Evolutionary conservation across 129 eudicot species (phyloP), one percentile per base, ranked within the genome.

Genomic region (Flaveria ramosissima): DNA sequence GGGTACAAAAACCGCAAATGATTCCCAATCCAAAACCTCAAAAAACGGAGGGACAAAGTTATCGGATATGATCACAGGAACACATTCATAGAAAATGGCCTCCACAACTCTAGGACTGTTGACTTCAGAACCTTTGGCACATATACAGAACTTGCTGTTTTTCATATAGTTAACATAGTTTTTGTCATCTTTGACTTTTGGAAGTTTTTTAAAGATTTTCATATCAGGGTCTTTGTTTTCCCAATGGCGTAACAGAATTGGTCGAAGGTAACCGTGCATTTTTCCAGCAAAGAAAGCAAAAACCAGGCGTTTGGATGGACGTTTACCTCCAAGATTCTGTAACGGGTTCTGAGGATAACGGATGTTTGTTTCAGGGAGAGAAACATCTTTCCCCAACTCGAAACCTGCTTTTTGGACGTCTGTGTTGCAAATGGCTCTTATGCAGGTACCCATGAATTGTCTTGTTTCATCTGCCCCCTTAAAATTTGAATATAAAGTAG

Each of bases 231-330:
- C 92, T 70, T 82, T 85, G 68, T 82, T 78, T 73, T 84, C 77
- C 92, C 92, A 88, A 68, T 88, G 76, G 0, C 71, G 75, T 24
- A 85, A n/a, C 17, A 88, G 80, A 26, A 83, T 70, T 1, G 86
- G 84, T 2, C 92, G 86, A 72, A 88, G 84, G 48, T 80, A 85
- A 9, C 92, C 92, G 61, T 83, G 92, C 87, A 80, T 88, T 67
- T 74, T 27, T 48, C 92, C 92, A 14, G 92, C 92, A 68, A 79
- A 88, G 80, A 88, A 88, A 24, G 92, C 89, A 8, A 88, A 80
- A 73, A 75, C 80, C 5, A 52, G 41, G 19, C 89, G 83, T 68
- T 80, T 68, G 66, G 85, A 85, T 52, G 86, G 84, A 9, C 86
- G 85, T 67, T 83, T 82, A 26, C 92, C 92, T 61, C 92, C 92